Base-by-base conservation (phyloP, 768 basidiomycete genomes). In the Suillus sp. region DNA sequence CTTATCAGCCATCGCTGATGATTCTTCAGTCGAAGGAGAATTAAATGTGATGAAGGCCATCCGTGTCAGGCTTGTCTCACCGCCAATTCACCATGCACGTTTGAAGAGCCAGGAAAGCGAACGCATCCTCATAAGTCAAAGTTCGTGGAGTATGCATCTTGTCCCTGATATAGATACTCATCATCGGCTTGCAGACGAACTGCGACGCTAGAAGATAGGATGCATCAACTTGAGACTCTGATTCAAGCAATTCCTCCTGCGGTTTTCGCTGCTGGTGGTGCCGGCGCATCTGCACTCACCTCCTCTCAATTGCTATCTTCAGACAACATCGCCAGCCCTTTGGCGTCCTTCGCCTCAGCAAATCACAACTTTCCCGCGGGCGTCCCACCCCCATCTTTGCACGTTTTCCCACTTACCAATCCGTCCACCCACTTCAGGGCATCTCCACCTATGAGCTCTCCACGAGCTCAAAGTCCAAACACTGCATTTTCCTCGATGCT, bases 61-160 rank as follows among this genome's bases (percentile, higher is more conserved):
- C 92, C 92, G 38, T 94, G 92, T 74, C 91, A 93, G 76, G 91
- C 92, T 14, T 94, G 92, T 74, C 75, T 93, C n/a, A 88, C 89
- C 7, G 90, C 92, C 13, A 90, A 83, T 70, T 92, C 92, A 2
- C 78, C 89, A 9, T 94, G 92, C 67, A 93, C 92, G 0, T 93
- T 93, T 69, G 92, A 93, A 74, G 92, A 93, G 75, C 89, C 91
- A 3, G 91, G 91, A 3, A 94, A 94, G 78, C 81, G 91, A 62
- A 89, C 88, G 1, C 91, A 93, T 71, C 90, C 91, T 40, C 91
- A 93, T 77, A 94, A 93, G 77, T 93, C 92, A 69, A 94, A 92
- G 90, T 92, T 70, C 67, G 90, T 79, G 45, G 56, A n/a, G 51
- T 20, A 35, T 51, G 32, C 57, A 22, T 47, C 50, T 64, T 60